Evolutionary conservation across 1,139 yeast genomes (phyloP), one percentile per base, ranked within the genome.

Genomic region (Kazachstania sp.): DNA sequence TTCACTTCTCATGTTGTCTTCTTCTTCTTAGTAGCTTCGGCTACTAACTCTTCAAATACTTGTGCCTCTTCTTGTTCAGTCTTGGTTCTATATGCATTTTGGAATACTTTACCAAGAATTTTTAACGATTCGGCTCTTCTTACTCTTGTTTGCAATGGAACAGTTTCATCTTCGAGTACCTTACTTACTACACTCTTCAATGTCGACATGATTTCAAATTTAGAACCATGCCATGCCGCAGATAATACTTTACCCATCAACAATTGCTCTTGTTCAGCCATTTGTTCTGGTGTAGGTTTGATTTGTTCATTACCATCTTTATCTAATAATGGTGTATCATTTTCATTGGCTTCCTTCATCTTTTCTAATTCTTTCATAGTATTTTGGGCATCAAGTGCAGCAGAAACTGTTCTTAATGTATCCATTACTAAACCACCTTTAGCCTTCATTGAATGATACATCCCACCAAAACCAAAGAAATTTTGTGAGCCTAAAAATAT

Each of bases 361-460:
- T 49, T 79, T 49, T 86, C 76, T 65, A 83, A 74, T 56, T 90
- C 95, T 63, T 86, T 86, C 81, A 88, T 79, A 4, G 95, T 85
- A 56, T 75, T 74, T 66, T 88, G 95, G 0, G 96, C 97, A 65
- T 92, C 97, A 44, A 86, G 67, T 0, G 97, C 97, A 18, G 85
- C 73, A 2, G 92, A 78, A 9, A 92, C 80, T 19, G 96, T 85
- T 59, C 81, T 81, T 72, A 87, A 81, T 4, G 96, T 85, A 56
- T 88, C 96, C 71, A 85, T 84, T 28, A 86, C 78, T 29, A 86
- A 81, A 2, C 85, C 82, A 39, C 95, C 95, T 61, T 87, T 86
- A 54, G 94, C 97, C 62, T 86, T 86, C 55, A 90, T 74, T 34
- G 85, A 77, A 61, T 85, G 79, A 71, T 90, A 84, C 57, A 92